phyloP scores from a whole-genome alignment of 1,284 basidiomycete genomes.

The Apiotrichum akiyoshidainum region DNA sequence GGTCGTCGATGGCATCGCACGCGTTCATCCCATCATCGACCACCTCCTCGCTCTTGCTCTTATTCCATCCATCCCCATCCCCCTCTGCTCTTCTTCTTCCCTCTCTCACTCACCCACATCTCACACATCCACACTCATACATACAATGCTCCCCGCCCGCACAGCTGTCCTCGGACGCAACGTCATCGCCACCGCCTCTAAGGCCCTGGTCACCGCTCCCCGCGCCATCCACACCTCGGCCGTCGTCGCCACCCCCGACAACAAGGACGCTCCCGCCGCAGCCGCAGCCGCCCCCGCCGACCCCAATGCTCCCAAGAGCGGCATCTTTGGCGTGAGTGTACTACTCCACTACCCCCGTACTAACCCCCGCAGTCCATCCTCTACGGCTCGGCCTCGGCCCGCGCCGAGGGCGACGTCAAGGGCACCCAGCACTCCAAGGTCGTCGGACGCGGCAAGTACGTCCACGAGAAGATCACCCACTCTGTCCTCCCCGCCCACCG shows the following conservation, averaged over 20 bases:
- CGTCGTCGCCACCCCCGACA: not conserved
- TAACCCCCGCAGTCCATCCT: constrained; percentile 54
- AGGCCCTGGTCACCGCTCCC: not conserved
- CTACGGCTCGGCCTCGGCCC: constrained; percentile 79
- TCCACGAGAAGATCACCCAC: constrained; percentile 84
- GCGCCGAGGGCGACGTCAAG: constrained; percentile 72
- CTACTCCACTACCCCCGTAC: constrained; percentile 5
- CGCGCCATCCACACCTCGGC: constrained; percentile 13
- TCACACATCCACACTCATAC: not conserved
- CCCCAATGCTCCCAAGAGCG: not conserved
- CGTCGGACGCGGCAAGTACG: constrained; percentile 74
- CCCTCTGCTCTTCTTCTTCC: not conserved
- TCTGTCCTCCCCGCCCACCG: constrained; percentile 72
- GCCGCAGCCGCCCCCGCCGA: too few species aligned
- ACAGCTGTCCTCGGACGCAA: not conserved
- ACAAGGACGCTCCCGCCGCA: not conserved
- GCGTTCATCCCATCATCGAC: too few species aligned
- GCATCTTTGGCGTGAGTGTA: constrained; percentile 8
- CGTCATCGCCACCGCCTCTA: not conserved
- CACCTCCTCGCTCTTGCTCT: too few species aligned
- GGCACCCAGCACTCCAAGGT: constrained; percentile 71
- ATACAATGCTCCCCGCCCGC: constrained; percentile 1
- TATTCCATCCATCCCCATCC: too few species aligned
- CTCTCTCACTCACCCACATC: not conserved
- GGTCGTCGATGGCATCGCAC: too few species aligned